Evolutionary conservation across 345 rosid species (phyloP).

Genomic region (Streptanthus diversifolius): DNA sequence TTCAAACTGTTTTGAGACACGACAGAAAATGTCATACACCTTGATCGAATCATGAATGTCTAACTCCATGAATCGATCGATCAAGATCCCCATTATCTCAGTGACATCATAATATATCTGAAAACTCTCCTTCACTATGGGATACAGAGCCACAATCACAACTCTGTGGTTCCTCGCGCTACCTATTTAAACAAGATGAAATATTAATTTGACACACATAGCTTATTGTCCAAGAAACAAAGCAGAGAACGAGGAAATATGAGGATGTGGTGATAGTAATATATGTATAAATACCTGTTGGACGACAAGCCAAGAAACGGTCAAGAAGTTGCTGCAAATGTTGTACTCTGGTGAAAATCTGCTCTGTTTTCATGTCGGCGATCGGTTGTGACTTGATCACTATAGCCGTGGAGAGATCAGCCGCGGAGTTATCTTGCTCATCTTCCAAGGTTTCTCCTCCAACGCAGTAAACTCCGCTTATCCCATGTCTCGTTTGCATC

Average conservation of each 20-base stretch:
- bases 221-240: slow-evolving; percentile 1
- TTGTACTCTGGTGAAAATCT: slow-evolving; percentile 53
- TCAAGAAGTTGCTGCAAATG: slow-evolving; percentile 78
- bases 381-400: slow-evolving; percentile 42
- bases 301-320: slow-evolving; percentile 80
- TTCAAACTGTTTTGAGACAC: slow-evolving; percentile 60
- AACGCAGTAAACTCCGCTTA: slow-evolving; percentile 39
- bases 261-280: not conserved
- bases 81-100: slow-evolving; percentile 52
- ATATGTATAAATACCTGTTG: slow-evolving; percentile 56
- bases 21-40: slow-evolving; percentile 60
- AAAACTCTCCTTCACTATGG: slow-evolving; percentile 73
- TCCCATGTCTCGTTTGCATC: slow-evolving; percentile 65
- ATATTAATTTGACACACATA: not conserved
- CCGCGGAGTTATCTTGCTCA: not conserved
- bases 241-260: not conserved
- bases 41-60: slow-evolving; percentile 59
- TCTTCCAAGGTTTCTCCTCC: slow-evolving; percentile 49
- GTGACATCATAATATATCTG: slow-evolving; percentile 60
- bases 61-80: slow-evolving; percentile 78
- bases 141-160: slow-evolving; percentile 69
- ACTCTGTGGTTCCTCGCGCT: slow-evolving; percentile 62
- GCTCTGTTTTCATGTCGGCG: slow-evolving; percentile 58
- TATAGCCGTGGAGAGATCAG: slow-evolving; percentile 23
- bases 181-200: slow-evolving; percentile 38